Conservation (phyloP, 257 asterid genomes). For the Primulina tabacum region DNA sequence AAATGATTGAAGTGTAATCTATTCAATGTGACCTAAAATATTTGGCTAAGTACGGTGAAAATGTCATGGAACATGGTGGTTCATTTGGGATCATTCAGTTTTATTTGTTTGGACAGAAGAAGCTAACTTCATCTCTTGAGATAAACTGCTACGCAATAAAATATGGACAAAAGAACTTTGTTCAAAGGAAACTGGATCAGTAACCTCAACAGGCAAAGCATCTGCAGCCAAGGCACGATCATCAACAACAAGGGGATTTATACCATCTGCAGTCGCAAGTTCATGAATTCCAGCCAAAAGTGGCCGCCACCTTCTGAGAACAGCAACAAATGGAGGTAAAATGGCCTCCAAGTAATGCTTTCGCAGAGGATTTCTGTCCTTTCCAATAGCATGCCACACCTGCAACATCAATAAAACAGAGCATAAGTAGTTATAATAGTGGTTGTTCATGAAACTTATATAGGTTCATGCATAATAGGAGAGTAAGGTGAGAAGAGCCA, state of each 20-base stretch:
- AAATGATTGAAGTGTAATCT: conserved; percentile 15
- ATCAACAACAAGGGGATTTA: conserved; percentile 87
- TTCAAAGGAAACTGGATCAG: conserved; percentile 12
- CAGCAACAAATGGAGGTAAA: conserved; percentile 93
- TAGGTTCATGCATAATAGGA: conserved; percentile 21
- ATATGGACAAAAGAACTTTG: conserved; percentile 12
- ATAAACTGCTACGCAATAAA: conserved; percentile 23
- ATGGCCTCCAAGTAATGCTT: conserved; percentile 88
- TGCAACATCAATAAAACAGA: conserved; percentile 38
- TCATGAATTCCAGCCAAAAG: conserved; percentile 96
- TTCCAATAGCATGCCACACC: conserved; percentile 92
- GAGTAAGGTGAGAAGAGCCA: conserved; percentile 11
- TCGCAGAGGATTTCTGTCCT: conserved; percentile 76
- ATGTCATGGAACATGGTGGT: conserved; percentile 15
- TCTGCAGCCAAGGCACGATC: conserved; percentile 98
- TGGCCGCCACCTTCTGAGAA: conserved; percentile 97
- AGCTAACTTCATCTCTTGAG: conserved; percentile 21
- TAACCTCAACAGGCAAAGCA: conserved; percentile 92
- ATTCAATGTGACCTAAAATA: not conserved
- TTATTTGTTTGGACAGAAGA: conserved; percentile 9
- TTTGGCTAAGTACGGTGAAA: conserved; percentile 16
- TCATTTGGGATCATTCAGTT: conserved; percentile 8
- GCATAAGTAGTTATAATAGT: conserved; percentile 20
- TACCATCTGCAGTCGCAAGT: conserved; percentile 87
- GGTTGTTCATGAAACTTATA: conserved; percentile 23